phyloP scores from a whole-genome alignment of 2,329 filamentous ascomycete genomes.

The Colletotrichum gigasporum region DNA sequence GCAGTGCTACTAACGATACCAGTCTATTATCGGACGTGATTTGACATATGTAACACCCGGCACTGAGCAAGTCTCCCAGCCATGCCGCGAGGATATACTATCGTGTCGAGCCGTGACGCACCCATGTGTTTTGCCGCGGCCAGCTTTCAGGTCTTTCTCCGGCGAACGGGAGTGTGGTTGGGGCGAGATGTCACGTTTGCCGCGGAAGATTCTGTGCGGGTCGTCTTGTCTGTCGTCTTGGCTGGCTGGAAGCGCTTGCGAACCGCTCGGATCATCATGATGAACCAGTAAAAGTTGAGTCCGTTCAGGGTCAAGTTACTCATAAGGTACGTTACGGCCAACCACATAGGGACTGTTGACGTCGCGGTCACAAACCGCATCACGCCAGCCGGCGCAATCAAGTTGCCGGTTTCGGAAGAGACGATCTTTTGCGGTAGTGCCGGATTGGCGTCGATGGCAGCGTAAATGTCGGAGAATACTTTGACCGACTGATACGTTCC shows the following conservation, averaged over 20 bases:
- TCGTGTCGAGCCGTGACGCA: no score
- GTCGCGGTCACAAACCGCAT: slow-evolving; percentile 61
- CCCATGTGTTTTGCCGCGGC: not conserved
- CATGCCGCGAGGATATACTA: no score
- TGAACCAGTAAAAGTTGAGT: slow-evolving; percentile 87
- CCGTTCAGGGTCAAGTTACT: slow-evolving; percentile 78
- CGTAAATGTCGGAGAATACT: slow-evolving; percentile 77
- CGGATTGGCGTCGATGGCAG: slow-evolving; percentile 55
- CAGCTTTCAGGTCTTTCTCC: slow-evolving; percentile 41
- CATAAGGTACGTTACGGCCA: slow-evolving; percentile 72
- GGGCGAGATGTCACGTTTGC: slow-evolving; percentile 41
- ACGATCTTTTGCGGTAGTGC: slow-evolving; percentile 32
- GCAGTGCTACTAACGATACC: no score
- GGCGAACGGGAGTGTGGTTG: slow-evolving; percentile 34
- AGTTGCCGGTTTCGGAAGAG: slow-evolving; percentile 34
- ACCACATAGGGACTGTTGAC: slow-evolving; percentile 72
- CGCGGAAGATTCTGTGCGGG: slow-evolving; percentile 37
- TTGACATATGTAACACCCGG: no score
- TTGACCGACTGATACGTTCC: slow-evolving; percentile 77
- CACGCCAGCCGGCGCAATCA: slow-evolving; percentile 46
- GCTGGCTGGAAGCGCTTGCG: slow-evolving; percentile 71
- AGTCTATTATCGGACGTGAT: no score
- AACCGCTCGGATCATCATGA: slow-evolving; percentile 85
- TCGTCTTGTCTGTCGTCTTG: slow-evolving; percentile 25
- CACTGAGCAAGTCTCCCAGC: no score